A percentile compares a stretch with the other conserved stretches of the same genome.
Conservation (phyloP, 441 rosid species). For the Geranium incanum region DNA sequence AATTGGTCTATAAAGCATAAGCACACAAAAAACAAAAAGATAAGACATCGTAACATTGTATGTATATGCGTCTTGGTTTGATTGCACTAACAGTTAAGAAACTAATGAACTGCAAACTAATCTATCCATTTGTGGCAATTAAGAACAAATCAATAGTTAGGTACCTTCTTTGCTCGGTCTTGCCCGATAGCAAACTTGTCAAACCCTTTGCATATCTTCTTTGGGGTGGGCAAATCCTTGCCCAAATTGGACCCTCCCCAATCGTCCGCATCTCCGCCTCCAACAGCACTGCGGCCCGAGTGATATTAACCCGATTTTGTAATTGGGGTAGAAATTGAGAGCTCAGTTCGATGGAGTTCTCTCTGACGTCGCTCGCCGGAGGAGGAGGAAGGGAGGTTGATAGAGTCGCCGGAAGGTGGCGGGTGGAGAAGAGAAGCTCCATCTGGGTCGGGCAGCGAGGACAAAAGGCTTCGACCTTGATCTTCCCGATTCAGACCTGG, state of each 20-base stretch:
- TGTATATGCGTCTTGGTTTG: background rate
- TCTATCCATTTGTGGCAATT: background rate
- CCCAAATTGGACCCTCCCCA: slow-evolving; percentile 92
- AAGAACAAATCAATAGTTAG: background rate
- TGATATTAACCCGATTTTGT: slow-evolving; percentile 59
- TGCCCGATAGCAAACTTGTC: slow-evolving; percentile 86
- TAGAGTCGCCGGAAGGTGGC: slow-evolving; percentile 27
- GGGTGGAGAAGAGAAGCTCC: slow-evolving; percentile 74
- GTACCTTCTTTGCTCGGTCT: slow-evolving; percentile 70
- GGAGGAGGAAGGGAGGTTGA: slow-evolving; percentile 28
- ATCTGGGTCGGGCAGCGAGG: slow-evolving; percentile 78
- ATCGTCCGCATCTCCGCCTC: slow-evolving; percentile 31
- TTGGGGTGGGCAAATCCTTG: slow-evolving; percentile 82
- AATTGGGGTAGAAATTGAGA: slow-evolving; percentile 78
- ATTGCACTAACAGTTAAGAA: background rate
- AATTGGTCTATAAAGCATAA: background rate
- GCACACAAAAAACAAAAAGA: background rate
- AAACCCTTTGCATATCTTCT: slow-evolving; percentile 76
- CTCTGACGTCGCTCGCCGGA: slow-evolving; percentile 15
- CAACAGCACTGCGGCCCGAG: slow-evolving; percentile 38
- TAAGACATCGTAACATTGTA: background rate
- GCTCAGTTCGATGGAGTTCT: slow-evolving; percentile 32
- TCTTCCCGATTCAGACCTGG: slow-evolving; percentile 35
- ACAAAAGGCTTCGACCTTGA: slow-evolving; percentile 78
- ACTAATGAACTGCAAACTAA: background rate